These are phyloP conservation scores for Talaromyces marneffei DNA, from an alignment of 2,329 filamentous ascomycete species.

Conservation along the genomic window DNA sequence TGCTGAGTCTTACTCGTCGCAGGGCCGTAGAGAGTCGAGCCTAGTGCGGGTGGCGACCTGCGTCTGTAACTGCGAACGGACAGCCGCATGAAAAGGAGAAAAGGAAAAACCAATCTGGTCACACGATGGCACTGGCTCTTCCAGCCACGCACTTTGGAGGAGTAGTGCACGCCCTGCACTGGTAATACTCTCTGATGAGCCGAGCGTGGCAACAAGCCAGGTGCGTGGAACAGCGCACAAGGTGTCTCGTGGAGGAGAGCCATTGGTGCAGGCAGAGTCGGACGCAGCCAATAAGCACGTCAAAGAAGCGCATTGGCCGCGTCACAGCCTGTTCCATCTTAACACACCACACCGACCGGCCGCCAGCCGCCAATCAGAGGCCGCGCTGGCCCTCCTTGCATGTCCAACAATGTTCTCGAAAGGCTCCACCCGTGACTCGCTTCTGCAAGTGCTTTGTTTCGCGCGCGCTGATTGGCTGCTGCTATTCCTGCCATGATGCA, in stretches of 20 bases:
- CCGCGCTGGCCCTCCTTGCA: not conserved
- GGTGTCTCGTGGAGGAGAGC: not conserved
- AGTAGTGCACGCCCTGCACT: too few relatives aligned
- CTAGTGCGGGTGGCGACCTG: not conserved
- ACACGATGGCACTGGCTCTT: constrained; percentile 9
- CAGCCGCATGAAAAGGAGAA: not conserved
- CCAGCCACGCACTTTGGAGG: not conserved
- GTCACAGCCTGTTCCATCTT: not conserved
- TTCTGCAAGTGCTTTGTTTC: not conserved
- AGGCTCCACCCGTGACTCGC: not conserved
- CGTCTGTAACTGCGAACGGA: not conserved
- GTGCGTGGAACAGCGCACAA: not conserved
- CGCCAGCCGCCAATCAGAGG: not conserved
- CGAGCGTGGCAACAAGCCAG: not conserved
- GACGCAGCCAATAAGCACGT: not conserved
- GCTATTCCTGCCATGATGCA: not conserved
- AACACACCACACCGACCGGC: constrained; percentile 1
- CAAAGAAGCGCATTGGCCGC: not conserved
- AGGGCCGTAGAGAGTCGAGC: too few relatives aligned
- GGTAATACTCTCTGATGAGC: not conserved
- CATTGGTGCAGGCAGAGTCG: not conserved
- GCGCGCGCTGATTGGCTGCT: not conserved
- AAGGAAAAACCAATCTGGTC: constrained; percentile 1
- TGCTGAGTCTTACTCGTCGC: not conserved
- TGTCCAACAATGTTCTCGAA: not conserved